Conservation (phyloP, 345 rosid species). For the Hibiscus trionum region DNA sequence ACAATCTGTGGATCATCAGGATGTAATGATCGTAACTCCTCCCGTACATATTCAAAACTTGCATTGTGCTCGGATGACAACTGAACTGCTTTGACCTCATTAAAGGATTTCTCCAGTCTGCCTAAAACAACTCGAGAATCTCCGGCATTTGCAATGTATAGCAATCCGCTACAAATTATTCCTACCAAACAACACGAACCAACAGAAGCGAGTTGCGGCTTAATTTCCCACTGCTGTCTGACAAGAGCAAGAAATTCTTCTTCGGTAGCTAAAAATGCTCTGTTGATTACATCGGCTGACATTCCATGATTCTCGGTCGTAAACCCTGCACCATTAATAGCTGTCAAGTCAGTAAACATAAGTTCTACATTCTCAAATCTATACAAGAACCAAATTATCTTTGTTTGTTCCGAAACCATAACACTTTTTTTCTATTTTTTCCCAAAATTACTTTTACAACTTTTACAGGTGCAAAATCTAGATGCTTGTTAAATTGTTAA, state of each 20-base stretch:
- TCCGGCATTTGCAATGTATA: slow-evolving; percentile 90
- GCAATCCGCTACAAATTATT: slow-evolving; percentile 59
- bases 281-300: slow-evolving; percentile 76
- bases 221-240: slow-evolving; percentile 50
- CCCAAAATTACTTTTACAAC: not conserved
- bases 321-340: slow-evolving; percentile 63
- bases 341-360: slow-evolving; percentile 28
- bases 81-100: slow-evolving; percentile 79
- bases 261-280: slow-evolving; percentile 82
- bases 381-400: not conserved
- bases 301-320: slow-evolving; percentile 70
- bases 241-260: slow-evolving; percentile 81
- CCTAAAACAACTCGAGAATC: slow-evolving; percentile 93
- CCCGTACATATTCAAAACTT: slow-evolving; percentile 78
- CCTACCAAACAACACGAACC: slow-evolving; percentile 97
- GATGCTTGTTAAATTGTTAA: not conserved
- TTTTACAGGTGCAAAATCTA: not conserved
- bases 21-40: slow-evolving; percentile 73
- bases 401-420: not conserved
- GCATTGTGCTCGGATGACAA: slow-evolving; percentile 88
- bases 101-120: slow-evolving; percentile 35
- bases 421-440: not conserved
- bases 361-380: slow-evolving; percentile 1
- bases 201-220: slow-evolving; percentile 89
- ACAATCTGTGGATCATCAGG: slow-evolving; percentile 94